These are phyloP conservation scores for Pseudoscleropodium purum DNA, from an alignment of 225 moss, liverwort and hornwort species.

Conservation along the genomic window DNA sequence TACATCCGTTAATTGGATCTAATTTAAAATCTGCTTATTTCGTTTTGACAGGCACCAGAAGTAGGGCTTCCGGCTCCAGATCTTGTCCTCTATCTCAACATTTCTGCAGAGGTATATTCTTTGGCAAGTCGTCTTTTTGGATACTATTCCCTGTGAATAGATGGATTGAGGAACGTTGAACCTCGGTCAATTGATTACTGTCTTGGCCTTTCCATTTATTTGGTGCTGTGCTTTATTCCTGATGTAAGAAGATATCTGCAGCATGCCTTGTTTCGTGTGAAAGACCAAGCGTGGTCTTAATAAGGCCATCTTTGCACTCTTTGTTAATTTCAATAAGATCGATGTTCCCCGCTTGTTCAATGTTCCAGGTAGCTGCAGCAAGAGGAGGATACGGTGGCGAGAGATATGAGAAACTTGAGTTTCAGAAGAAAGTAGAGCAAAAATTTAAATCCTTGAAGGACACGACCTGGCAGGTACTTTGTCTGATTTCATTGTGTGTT, in stretches of 20 bases:
- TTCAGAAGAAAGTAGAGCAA: conserved; percentile 69
- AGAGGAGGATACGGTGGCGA: conserved; percentile 89
- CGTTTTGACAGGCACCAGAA: conserved; percentile 61
- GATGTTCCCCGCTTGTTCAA: neutral
- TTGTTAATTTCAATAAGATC: neutral
- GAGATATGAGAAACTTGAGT: conserved; percentile 85
- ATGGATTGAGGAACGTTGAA: neutral
- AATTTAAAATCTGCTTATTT: neutral
- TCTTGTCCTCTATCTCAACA: conserved; percentile 83
- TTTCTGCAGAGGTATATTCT: conserved; percentile 64
- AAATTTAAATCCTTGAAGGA: conserved; percentile 62
- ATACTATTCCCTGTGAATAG: neutral
- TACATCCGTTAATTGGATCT: neutral
- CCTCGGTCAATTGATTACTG: neutral
- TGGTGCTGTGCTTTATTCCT: neutral
- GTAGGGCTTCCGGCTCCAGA: conserved; percentile 85
- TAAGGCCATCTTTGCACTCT: neutral
- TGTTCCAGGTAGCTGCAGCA: conserved; percentile 59
- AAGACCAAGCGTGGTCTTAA: neutral
- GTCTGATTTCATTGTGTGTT: neutral
- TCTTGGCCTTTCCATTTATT: neutral
- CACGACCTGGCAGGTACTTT: conserved; percentile 62
- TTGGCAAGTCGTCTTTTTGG: neutral
- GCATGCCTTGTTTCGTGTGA: neutral
- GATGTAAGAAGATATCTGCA: neutral